phyloP scores from a whole-genome alignment of 768 basidiomycete species.

The Auriscalpium vulgare region DNA sequence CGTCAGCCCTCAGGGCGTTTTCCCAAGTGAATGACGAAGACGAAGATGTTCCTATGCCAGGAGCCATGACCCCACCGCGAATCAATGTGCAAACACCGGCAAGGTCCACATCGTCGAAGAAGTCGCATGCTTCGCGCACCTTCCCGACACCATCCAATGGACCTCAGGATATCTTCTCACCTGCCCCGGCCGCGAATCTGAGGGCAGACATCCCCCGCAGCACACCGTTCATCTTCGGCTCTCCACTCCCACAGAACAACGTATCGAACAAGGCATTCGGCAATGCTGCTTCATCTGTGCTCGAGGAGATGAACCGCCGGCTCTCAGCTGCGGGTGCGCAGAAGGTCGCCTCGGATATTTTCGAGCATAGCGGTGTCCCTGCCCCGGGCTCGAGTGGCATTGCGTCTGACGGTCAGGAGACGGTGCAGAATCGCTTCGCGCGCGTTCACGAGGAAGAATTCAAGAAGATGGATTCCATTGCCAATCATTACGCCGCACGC shows the following conservation, averaged over 20 bases:
- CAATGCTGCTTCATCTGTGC: conserved; percentile 55
- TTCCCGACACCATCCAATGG: conserved; percentile 25
- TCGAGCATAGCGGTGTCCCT: conserved; percentile 22
- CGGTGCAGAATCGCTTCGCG: conserved; percentile 35
- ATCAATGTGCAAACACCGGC: conserved; percentile 18
- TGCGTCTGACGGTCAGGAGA: not conserved
- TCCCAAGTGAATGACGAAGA: conserved; percentile 19
- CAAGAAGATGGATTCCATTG: conserved; percentile 73
- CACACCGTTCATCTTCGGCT: conserved; percentile 71
- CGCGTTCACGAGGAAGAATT: conserved; percentile 59
- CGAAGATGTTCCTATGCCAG: conserved; percentile 33
- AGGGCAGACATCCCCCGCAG: conserved; percentile 18
- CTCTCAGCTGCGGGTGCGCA: conserved; percentile 51
- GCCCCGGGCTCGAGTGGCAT: not conserved
- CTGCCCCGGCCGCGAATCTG: conserved; percentile 20
- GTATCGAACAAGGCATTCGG: conserved; percentile 62
- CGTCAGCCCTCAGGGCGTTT: conserved; percentile 21
- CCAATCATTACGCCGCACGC: conserved; percentile 39
- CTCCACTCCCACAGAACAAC: conserved; percentile 55
- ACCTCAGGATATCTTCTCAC: conserved; percentile 34
- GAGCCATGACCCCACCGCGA: conserved; percentile 19
- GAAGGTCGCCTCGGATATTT: conserved; percentile 36
- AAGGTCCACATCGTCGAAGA: not conserved
- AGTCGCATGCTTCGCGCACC: conserved; percentile 12
- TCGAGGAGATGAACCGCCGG: conserved; percentile 78